phyloP scores from a whole-genome alignment of 164 flowering plant species.

The Liriodendron chinense region DNA sequence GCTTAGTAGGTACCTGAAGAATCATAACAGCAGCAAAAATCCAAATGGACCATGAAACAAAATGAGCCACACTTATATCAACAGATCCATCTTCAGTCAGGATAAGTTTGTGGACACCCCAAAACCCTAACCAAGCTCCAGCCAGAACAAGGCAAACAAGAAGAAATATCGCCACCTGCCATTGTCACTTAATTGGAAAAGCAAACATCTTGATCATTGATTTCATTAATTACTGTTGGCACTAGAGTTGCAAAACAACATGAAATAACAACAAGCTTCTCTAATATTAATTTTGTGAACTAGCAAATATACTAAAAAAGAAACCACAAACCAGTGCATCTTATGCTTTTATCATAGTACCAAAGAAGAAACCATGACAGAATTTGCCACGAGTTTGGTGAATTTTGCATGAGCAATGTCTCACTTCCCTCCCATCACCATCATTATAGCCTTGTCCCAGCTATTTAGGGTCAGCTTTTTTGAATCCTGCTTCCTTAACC shows the following conservation, averaged over 20 bases:
- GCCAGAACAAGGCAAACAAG: conserved; percentile 50
- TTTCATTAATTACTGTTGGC: neutral
- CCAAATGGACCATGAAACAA: conserved; percentile 76
- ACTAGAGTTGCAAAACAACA: neutral
- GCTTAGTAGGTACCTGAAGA: conserved; percentile 58
- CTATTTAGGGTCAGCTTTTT: neutral
- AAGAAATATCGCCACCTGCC: conserved; percentile 67
- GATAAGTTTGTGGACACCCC: conserved; percentile 79
- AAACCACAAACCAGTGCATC: no score
- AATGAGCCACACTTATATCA: conserved; percentile 55
- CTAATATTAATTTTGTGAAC: no score
- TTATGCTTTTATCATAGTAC: no score
- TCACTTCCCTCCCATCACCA: neutral
- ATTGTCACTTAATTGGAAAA: conserved; percentile 12
- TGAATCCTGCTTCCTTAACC: neutral
- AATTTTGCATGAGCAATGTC: neutral
- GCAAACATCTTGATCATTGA: conserved; percentile 4
- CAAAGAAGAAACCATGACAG: neutral
- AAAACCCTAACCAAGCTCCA: conserved; percentile 98
- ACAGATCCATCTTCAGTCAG: conserved; percentile 76
- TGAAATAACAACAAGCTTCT: neutral
- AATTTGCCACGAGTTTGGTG: neutral
- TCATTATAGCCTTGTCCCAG: neutral
- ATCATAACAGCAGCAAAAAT: conserved; percentile 61
- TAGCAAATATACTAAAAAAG: no score